These are phyloP conservation scores for Trichoderma asperellum DNA, from an alignment of 2,329 filamentous ascomycete species.

Conservation along the genomic window DNA sequence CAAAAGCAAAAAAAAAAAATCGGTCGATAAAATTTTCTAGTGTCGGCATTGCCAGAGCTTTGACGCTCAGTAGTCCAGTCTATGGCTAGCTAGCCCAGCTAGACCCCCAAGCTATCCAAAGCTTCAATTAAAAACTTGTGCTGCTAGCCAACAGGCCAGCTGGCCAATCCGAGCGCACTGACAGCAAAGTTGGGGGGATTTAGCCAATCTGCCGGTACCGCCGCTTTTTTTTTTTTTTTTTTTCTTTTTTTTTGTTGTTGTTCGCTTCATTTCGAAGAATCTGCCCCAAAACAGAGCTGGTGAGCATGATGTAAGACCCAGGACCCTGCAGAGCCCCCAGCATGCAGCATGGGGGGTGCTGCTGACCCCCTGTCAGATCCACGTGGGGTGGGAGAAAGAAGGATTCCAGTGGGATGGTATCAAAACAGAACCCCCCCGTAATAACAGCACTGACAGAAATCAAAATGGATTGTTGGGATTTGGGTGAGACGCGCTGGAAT, in stretches of 20 bases:
- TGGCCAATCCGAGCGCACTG: neutral
- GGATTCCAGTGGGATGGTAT: constrained; percentile 21
- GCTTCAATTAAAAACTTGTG: neutral
- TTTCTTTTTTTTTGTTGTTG: no score
- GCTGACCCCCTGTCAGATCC: neutral
- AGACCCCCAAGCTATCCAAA: neutral
- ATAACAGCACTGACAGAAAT: neutral
- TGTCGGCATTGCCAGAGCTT: neutral
- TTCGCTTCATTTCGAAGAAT: neutral
- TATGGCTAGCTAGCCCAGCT: neutral
- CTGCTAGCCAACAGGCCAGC: neutral
- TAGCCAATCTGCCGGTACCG: neutral
- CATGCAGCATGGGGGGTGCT: neutral
- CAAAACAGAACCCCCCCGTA: neutral
- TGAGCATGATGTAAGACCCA: constrained; percentile 23
- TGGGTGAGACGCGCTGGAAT: constrained; percentile 5
- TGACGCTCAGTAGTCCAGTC: neutral
- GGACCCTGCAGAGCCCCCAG: neutral
- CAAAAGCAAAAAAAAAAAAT: neutral
- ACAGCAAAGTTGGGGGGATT: neutral
- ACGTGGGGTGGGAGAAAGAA: neutral
- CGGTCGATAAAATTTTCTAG: constrained; percentile 19
- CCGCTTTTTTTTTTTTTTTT: neutral
- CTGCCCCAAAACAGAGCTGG: neutral
- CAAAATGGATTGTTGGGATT: neutral